phyloP scores from a whole-genome alignment of 2,329 filamentous ascomycete genomes.

The Juglanconis oblonga region DNA sequence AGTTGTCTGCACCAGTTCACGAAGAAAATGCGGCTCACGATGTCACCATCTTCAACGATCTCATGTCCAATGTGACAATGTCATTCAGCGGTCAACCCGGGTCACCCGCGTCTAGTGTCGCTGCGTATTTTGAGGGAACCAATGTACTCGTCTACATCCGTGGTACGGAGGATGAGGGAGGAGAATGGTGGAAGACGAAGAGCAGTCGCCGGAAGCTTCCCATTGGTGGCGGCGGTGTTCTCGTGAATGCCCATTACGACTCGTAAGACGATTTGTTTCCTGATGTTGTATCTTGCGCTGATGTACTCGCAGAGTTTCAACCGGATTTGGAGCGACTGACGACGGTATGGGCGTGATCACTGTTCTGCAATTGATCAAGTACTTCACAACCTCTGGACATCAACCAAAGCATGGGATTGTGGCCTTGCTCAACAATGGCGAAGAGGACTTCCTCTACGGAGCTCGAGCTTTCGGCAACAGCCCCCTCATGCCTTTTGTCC shows the following conservation, averaged over 20 bases:
- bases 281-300: neutral
- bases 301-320: constrained; percentile 58
- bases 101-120: constrained; percentile 35
- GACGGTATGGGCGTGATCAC: constrained; percentile 89
- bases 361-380: constrained; percentile 78
- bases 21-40: constrained; percentile 27
- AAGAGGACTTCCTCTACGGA: constrained; percentile 89
- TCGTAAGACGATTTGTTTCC: constrained; percentile 39
- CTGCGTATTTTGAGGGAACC: constrained; percentile 84
- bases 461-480: constrained; percentile 82
- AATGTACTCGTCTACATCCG: constrained; percentile 92
- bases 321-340: constrained; percentile 89
- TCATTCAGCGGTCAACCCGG: constrained; percentile 37
- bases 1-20: neutral
- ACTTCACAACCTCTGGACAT: constrained; percentile 72
- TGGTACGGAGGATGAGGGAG: constrained; percentile 70
- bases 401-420: constrained; percentile 79
- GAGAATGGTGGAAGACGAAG: constrained; percentile 67
- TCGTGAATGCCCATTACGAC: constrained; percentile 95
- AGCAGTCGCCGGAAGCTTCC: constrained; percentile 41
- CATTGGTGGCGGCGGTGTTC: constrained; percentile 68
- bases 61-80: constrained; percentile 70
- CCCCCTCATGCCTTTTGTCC: constrained; percentile 73
- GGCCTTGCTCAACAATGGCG: constrained; percentile 87
- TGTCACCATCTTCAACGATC: constrained; percentile 75